Percentiles rank a stretch among this genome's conserved stretches.
These are phyloP conservation scores for Acanthamoeba comandoni DNA, from an alignment of 208 protist species.

Conservation along the genomic window DNA sequence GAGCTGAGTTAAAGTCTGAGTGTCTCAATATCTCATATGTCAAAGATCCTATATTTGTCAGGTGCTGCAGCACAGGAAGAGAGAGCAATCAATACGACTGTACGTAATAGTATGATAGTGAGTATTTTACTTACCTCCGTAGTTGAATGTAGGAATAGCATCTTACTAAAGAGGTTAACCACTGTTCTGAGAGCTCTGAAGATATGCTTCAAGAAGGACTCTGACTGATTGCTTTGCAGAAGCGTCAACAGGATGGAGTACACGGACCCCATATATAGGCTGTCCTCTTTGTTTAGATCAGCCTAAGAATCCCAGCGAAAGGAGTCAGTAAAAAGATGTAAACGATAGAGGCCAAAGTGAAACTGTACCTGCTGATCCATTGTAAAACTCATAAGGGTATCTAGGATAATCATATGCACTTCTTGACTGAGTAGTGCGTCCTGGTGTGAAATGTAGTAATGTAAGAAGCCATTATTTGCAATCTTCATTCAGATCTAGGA, in stretches of 20 bases:
- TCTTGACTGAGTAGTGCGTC: not conserved
- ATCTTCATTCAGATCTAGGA: too few relatives aligned
- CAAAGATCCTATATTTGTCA: conserved; percentile 47
- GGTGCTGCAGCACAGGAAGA: too few relatives aligned
- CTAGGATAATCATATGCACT: conserved; percentile 8
- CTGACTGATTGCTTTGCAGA: conserved; percentile 49
- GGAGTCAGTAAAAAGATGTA: not conserved
- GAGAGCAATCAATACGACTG: not conserved
- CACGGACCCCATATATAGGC: not conserved
- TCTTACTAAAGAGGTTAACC: conserved; percentile 61
- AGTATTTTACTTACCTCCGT: conserved; percentile 12
- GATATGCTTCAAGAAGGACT: conserved; percentile 20
- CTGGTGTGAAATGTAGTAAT: too few relatives aligned
- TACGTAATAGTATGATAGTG: too few relatives aligned
- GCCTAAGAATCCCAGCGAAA: not conserved
- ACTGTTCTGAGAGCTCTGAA: not conserved
- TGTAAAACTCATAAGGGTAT: conserved; percentile 26
- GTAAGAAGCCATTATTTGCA: too few relatives aligned
- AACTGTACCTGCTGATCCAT: conserved; percentile 31
- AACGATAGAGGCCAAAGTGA: not conserved
- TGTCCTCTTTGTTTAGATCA: conserved; percentile 45
- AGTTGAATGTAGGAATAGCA: conserved; percentile 39
- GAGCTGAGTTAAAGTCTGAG: conserved; percentile 37
- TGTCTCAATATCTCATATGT: conserved; percentile 56
- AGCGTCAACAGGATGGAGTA: conserved; percentile 20